phyloP scores from a whole-genome alignment of 345 rosid species.

The Triadica sebifera region DNA sequence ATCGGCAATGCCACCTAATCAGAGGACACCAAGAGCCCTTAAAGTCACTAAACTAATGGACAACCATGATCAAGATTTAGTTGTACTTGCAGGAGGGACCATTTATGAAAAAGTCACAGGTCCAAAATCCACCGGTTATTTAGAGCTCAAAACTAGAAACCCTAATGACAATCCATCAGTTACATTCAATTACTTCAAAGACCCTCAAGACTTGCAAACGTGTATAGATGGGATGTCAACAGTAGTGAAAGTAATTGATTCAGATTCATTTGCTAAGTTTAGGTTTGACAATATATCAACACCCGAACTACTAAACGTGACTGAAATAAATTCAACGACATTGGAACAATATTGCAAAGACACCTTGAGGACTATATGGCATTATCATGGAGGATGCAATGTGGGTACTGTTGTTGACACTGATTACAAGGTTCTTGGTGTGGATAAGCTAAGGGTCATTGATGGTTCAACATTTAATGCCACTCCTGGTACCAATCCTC shows the following conservation, averaged over 20 bases:
- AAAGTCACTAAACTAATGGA: conserved; percentile 30
- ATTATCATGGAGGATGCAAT: conserved; percentile 37
- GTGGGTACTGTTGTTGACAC: conserved; percentile 26
- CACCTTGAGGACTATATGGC: conserved; percentile 37
- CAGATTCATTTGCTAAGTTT: conserved; percentile 24
- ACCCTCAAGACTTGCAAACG: no score
- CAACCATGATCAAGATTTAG: background rate
- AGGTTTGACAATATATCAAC: conserved; percentile 2
- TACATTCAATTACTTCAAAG: no score
- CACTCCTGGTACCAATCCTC: conserved; percentile 38
- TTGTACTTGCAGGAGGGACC: conserved; percentile 25
- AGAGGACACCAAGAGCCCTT: conserved; percentile 40
- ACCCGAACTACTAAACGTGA: conserved; percentile 23
- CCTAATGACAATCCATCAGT: no score
- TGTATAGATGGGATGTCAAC: conserved; percentile 26
- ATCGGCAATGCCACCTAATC: conserved; percentile 38
- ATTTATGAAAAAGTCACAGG: no score
- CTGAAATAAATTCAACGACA: conserved; percentile 23
- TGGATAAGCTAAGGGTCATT: conserved; percentile 28
- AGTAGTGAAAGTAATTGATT: conserved; percentile 15
- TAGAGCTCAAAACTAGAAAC: no score
- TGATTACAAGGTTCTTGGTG: conserved; percentile 26
- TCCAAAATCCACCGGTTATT: no score
- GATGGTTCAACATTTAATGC: conserved; percentile 30
- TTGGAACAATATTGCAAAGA: conserved; percentile 28